phyloP scores from a whole-genome alignment of 192 early-diverging fungal species.

The Podochytrium sp. region DNA sequence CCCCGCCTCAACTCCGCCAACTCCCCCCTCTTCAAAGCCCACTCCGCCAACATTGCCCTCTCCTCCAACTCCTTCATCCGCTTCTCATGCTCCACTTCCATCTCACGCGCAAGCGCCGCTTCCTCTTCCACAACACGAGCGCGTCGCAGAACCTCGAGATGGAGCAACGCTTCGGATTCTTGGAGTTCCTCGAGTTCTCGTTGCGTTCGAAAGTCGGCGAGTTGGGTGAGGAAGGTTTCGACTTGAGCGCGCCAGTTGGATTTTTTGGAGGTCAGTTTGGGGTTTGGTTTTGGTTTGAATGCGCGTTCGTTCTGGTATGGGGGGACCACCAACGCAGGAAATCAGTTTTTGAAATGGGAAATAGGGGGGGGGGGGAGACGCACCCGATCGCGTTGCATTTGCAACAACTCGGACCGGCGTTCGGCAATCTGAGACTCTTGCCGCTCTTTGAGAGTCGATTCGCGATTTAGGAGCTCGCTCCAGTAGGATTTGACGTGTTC shows the following conservation, averaged over 20 bases:
- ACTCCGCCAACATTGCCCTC: conserved; percentile 13
- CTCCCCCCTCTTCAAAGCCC: neutral
- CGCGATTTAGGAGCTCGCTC: neutral
- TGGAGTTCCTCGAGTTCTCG: neutral
- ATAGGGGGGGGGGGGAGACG: too few relatives aligned
- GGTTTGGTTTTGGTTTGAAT: neutral
- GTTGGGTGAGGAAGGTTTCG: neutral
- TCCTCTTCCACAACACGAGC: neutral
- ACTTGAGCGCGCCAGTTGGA: conserved; percentile 1
- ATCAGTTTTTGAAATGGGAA: too few relatives aligned
- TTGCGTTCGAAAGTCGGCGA: conserved; percentile 4
- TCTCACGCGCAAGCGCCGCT: neutral
- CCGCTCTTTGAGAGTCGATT: neutral
- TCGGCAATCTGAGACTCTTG: neutral
- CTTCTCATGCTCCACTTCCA: neutral
- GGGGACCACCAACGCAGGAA: neutral
- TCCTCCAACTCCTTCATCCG: conserved; percentile 5
- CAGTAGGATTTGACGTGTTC: neutral
- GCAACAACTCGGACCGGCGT: neutral
- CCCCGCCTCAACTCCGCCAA: neutral
- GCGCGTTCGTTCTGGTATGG: neutral
- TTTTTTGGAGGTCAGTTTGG: neutral
- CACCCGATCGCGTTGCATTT: neutral
- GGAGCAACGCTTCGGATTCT: neutral
- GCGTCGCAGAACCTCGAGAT: neutral